Base-by-base conservation (phyloP, 2,329 filamentous ascomycete genomes). In the Metarhizium sp. region DNA sequence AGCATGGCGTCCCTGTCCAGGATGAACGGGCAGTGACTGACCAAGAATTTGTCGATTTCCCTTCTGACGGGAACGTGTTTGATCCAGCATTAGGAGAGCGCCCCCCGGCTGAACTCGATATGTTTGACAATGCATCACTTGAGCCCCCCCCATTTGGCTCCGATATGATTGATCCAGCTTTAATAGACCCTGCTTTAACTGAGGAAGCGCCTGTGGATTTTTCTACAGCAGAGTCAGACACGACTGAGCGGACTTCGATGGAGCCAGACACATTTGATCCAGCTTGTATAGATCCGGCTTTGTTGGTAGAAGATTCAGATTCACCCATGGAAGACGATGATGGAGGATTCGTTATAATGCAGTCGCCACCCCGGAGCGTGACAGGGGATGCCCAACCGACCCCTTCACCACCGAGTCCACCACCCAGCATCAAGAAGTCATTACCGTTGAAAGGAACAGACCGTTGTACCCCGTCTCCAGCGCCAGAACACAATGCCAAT, bases 321-420 rank as follows among this genome's bases (percentile, higher is more conserved):
- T 49, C n/a, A 43, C 32, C 5, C 10, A 34, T 18, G 45, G 25
- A 30, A n/a, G 45, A 52, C 25, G 53, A 57, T 40, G 53, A 52
- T 32, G 50, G 49, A 14, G 55, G 55, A 14, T 53, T 57, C 13
- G 2, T 52, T 11, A 32, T 53, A 8, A 50, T 42, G 18, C 52
- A 55, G 7, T 57, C 55, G 8, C 53, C 55, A 14, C 10, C 13
- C 10, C 32, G 20, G 20, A 55, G 45, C 13, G 20, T 38, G 30
- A 30, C 29, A n/a, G 20, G 36, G 32, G 30, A 34, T n/a, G 50
- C 45, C 18, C 49, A 48, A 6, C 45, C 52, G n/a, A 55, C 46
- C 16, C 45, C 55, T 25, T 52, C 55, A 45, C 55, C 52, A 3
- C 55, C 52, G 25, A 57, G 50, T 42, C 50, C 53, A 11, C 50